Evolutionary conservation across 305 asterid species (phyloP), one percentile per base, ranked within the genome.

Genomic region (Solanum hybrid): DNA sequence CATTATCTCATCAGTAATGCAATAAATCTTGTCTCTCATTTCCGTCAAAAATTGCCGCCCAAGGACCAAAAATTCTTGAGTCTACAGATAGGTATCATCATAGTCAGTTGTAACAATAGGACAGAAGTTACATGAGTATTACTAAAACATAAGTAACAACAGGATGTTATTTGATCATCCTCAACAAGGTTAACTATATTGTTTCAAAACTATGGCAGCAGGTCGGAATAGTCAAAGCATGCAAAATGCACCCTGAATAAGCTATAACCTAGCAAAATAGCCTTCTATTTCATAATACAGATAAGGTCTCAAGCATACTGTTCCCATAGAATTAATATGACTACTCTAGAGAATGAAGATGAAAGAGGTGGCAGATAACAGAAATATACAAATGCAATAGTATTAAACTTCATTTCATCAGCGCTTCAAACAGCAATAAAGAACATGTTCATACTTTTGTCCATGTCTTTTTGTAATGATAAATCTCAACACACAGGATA

Each of bases 41-140:
- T 95, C 99, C 14, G 98, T 96, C 94, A 97, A 91, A 90, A 92
- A 93, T 88, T 97, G 99, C 88, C 91, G 94, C 89, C 99, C 99
- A 16, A 97, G 94, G 86, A 95, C 96, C 91, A 95, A 89, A 90
- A 97, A 95, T 87, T 97, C 99, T 92, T 97, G 99, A 89, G 96
- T 90, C 98, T 97, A 85, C 92, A 93, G 38, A 88, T 34, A 77
- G 42, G 71, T 72, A 29, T 72, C 88, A 91, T 90, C 89, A 81
- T 27, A 76, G 88, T 92, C 29, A 94, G 91, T 81, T n/a, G 35
- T 82, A 34, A 60, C 12, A 73, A 66, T 35, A 20, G 12, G 36
- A 69, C 31, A 75, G 87, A 40, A 75, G 87, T 81, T 81, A 80
- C 36, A 80, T 2, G 66, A 80, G 71, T 36, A 36, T 27, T 16